phyloP scores from a whole-genome alignment of 768 basidiomycete species.

The Ramaria sp. region DNA sequence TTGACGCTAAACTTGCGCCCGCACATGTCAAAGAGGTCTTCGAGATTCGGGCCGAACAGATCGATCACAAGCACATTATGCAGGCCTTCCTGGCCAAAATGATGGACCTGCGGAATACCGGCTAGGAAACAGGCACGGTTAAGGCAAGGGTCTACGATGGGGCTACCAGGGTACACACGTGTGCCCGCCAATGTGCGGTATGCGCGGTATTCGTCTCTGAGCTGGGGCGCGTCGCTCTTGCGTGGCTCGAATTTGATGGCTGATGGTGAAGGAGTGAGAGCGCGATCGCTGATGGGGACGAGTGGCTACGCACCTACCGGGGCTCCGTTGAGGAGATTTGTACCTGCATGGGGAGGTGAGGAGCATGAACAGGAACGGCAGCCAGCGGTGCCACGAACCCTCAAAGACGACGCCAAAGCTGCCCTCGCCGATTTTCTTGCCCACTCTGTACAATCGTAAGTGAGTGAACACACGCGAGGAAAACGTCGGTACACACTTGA shows the following conservation, averaged over 20 bases:
- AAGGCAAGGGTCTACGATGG: neutral
- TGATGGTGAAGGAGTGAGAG: neutral
- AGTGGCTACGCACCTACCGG: constrained; percentile 98
- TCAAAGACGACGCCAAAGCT: constrained; percentile 98
- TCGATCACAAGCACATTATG: constrained; percentile 96
- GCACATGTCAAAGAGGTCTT: constrained; percentile 99
- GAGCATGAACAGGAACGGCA: neutral
- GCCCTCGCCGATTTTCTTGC: constrained; percentile 98
- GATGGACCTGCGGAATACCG: constrained; percentile 95
- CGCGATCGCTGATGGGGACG: constrained; percentile 20
- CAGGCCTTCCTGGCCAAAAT: constrained; percentile 97
- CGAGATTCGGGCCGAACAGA: constrained; percentile 91
- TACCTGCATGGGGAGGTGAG: constrained; percentile 37
- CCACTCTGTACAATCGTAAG: constrained; percentile 41
- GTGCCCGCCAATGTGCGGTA: constrained; percentile 92
- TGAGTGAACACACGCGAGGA: neutral
- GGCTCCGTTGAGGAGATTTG: constrained; percentile 54
- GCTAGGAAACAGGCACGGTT: constrained; percentile 33
- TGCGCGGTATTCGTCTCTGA: constrained; percentile 93
- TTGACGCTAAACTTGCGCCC: constrained; percentile 96
- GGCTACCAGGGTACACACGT: constrained; percentile 37
- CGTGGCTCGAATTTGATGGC: constrained; percentile 52
- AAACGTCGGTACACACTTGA: constrained; percentile 3
- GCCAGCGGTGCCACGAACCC: constrained; percentile 37
- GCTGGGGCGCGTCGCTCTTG: constrained; percentile 96